Base-by-base conservation (phyloP, 306 rosid species). In the Gastrolobium bilobum region DNA sequence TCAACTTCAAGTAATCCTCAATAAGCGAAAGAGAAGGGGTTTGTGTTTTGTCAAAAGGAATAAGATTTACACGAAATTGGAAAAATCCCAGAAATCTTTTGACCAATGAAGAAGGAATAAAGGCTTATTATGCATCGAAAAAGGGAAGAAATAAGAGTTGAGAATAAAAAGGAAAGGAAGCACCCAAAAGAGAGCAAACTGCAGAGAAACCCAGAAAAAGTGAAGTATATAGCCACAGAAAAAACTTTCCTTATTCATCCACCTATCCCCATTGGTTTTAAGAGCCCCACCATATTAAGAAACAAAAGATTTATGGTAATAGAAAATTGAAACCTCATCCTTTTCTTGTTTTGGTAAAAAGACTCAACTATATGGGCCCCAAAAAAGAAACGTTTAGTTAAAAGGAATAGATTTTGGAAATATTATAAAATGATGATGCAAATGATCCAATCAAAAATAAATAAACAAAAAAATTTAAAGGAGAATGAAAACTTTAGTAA, bases 331-430 rank as follows among this genome's bases (percentile, higher is more conserved):
- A 77, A 75, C 86, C 83, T 79, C 81, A 56, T 80, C 43, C 39
- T 75, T 90, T 87, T 53, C 90, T 83, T 75, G 81, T 87, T 91
- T 87, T 79, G 90, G 92, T 66, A 85, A 83, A 86, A 74, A 20
- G 0, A 20, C 39, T 43, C 54, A 38, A 82, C 14, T 40, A 51
- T n/a, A 30, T 30, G 26, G n/a, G 11, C 11, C 82, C 38, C 57
- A 6, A 37, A 66, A 71, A 10, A 50, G 6, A 61, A 75, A 40
- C 10, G 33, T 64, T 57, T 57, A 11, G 52, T 68, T 60, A 11
- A 33, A 35, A 29, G n/a, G 38, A 20, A 60, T 8, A 14, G 54
- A 34, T 13, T 7, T 58, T 5, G 20, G 26, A 61, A 47, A 44
- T 14, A 60, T 2, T 30, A 11, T 4, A 44, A 29, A 20, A 20